A percentile compares a stretch with the other conserved stretches of the same genome.
Conservation (phyloP, 768 basidiomycete genomes). For the Boletus rubescentipes region DNA sequence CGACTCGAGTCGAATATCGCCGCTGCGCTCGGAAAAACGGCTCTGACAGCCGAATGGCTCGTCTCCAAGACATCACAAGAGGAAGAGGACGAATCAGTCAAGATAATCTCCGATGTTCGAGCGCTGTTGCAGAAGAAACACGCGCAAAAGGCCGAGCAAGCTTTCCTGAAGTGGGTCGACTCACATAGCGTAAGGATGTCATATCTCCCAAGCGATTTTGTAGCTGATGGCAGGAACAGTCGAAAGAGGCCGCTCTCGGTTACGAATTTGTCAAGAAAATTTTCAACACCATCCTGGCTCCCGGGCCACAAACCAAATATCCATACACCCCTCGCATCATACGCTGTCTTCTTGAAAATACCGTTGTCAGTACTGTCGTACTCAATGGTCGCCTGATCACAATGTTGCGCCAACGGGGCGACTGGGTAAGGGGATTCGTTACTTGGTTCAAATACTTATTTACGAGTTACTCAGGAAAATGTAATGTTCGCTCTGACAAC, state of each 20-base stretch:
- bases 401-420: slow-evolving; percentile 50
- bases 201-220: neutral
- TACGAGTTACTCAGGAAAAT: slow-evolving; percentile 25
- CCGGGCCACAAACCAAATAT: slow-evolving; percentile 34
- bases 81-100: slow-evolving; percentile 23
- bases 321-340: slow-evolving; percentile 59
- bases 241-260: slow-evolving; percentile 22
- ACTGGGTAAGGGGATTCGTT: slow-evolving; percentile 60
- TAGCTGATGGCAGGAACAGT: slow-evolving; percentile 14
- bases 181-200: slow-evolving; percentile 28
- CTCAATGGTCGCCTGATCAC: slow-evolving; percentile 57
- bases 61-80: slow-evolving; percentile 2
- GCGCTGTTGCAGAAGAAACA: slow-evolving; percentile 42
- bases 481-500: slow-evolving; percentile 51
- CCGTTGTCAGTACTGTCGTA: slow-evolving; percentile 61
- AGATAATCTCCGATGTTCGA: slow-evolving; percentile 40
- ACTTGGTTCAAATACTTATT: neutral
- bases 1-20: slow-evolving; percentile 61
- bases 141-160: slow-evolving; percentile 52
- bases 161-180: slow-evolving; percentile 63
- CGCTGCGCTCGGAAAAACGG: slow-evolving; percentile 55
- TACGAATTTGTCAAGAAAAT: slow-evolving; percentile 62
- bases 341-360: slow-evolving; percentile 54
- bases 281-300: slow-evolving; percentile 49
- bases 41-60: slow-evolving; percentile 48